phyloP scores from a whole-genome alignment of 345 rosid genomes.

The Gossypium australe region DNA sequence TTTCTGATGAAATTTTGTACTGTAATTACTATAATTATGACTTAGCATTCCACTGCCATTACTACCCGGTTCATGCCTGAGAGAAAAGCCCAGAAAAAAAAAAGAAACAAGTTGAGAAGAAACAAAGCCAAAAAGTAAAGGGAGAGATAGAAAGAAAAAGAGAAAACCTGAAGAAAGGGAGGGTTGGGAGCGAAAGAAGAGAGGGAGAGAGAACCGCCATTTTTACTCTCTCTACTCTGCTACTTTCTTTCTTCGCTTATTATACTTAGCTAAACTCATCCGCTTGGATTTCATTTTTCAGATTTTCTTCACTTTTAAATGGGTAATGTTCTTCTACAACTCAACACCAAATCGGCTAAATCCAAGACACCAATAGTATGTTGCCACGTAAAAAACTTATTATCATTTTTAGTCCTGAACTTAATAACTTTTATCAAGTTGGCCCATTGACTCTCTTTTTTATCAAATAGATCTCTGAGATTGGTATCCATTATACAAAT shows the following conservation, averaged over 20 bases:
- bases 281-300: not conserved
- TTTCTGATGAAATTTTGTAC: constrained; percentile 24
- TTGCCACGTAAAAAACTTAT: not conserved
- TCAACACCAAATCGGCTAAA: not conserved
- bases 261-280: not conserved
- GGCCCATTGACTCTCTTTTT: no score
- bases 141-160: not conserved
- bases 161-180: constrained; percentile 31
- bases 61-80: constrained; percentile 32
- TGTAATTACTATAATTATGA: constrained; percentile 28
- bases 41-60: constrained; percentile 18
- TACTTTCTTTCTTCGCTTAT: not conserved
- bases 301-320: not conserved
- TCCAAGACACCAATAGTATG: not conserved
- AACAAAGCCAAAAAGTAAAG: not conserved
- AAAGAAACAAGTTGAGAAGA: not conserved
- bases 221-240: not conserved
- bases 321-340: not conserved
- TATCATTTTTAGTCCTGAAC: no score
- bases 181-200: constrained; percentile 24
- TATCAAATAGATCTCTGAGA: no score
- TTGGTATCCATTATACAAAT: no score
- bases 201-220: constrained; percentile 47
- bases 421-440: no score
- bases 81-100: not conserved